Percentiles rank a stretch among this genome's conserved stretches.
These are phyloP conservation scores for Cytospora leucostoma DNA, from an alignment of 2,329 filamentous ascomycete species.

Conservation along the genomic window DNA sequence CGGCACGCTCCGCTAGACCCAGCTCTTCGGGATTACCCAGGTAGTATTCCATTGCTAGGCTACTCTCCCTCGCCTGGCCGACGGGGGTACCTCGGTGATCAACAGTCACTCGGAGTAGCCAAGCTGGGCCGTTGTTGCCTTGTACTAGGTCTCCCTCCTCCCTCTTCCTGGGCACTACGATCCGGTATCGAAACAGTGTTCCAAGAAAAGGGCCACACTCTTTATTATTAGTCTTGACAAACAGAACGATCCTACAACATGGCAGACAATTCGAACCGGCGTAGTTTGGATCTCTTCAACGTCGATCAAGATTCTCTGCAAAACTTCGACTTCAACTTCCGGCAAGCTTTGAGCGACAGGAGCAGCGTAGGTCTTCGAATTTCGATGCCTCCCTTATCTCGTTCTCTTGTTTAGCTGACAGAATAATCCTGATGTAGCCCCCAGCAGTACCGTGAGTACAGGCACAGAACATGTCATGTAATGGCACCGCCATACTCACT, in stretches of 20 bases:
- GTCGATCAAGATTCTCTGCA: conserved; percentile 17
- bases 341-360: conserved; percentile 16
- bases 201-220: not conserved
- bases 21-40: conserved; percentile 17
- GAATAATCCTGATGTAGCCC: conserved; percentile 8
- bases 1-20: conserved; percentile 24
- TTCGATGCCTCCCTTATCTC: not conserved
- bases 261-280: conserved; percentile 23
- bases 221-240: not conserved
- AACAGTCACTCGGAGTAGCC: conserved; percentile 6
- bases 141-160: not conserved
- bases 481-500: not conserved
- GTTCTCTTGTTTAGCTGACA: not conserved
- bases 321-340: conserved; percentile 25
- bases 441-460: conserved; percentile 24
- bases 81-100: conserved; percentile 18
- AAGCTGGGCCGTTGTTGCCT: not conserved
- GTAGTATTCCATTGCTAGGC: conserved; percentile 5
- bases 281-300: conserved; percentile 22
- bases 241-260: not conserved
- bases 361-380: conserved; percentile 9
- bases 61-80: conserved; percentile 8
- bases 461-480: not conserved
- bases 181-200: too few species aligned
- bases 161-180: not conserved